Conservation (phyloP, 306 rosid genomes). For the Vicia villosa region DNA sequence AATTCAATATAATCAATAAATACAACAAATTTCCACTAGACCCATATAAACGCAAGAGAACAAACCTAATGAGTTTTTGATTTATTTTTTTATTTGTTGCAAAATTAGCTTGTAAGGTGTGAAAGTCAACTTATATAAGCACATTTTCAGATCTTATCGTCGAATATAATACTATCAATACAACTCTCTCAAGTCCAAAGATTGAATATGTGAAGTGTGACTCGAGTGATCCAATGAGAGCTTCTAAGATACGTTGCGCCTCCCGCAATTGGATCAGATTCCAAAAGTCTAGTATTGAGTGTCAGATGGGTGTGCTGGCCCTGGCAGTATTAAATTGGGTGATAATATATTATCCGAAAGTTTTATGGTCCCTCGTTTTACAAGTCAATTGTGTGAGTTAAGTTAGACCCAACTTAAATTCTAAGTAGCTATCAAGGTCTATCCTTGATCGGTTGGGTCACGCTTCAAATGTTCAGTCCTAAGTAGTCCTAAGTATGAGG, state of each 20-base stretch:
- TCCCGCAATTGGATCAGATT: background rate
- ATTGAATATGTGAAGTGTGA: background rate
- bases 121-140: background rate
- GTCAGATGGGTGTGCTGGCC: background rate
- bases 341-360: background rate
- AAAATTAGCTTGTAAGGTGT: background rate
- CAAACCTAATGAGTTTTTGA: constrained; percentile 1
- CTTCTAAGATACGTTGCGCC: no score
- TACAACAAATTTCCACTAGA: background rate
- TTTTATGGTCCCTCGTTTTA: no score
- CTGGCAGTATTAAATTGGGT: background rate
- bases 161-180: background rate
- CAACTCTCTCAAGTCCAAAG: background rate
- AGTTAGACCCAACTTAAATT: background rate
- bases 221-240: background rate
- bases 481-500: no score
- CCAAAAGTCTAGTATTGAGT: background rate
- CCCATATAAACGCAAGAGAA: background rate
- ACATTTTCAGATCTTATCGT: background rate
- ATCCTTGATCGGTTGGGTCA: background rate
- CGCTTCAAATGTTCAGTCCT: background rate
- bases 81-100: background rate
- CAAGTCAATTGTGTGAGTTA: background rate
- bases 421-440: background rate
- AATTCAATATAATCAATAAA: background rate